These are phyloP conservation scores for Aspergillus luchuensis DNA, from an alignment of 2,329 filamentous ascomycete genomes.

Conservation along the genomic window DNA sequence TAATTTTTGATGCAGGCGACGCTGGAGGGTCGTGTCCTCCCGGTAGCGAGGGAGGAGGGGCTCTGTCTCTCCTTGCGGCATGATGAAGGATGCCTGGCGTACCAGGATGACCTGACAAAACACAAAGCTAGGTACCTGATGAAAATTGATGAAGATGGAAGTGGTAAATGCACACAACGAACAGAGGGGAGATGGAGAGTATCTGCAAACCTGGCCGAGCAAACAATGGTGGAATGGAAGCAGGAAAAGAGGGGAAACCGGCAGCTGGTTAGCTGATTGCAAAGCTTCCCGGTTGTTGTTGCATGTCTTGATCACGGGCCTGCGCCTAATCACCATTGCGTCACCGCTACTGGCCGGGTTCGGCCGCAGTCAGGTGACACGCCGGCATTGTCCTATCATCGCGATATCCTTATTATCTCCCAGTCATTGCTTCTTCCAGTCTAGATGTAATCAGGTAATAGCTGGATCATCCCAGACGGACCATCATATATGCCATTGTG, in stretches of 20 bases:
- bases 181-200: neutral
- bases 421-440: too few relatives aligned
- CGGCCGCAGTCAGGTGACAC: conserved; percentile 21
- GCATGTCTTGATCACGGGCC: conserved; percentile 6
- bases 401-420: neutral
- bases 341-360: conserved; percentile 23
- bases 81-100: conserved; percentile 18
- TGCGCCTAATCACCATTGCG: conserved; percentile 21
- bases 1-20: conserved; percentile 80
- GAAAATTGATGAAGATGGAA: neutral
- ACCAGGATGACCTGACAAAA: neutral
- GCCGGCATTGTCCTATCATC: neutral
- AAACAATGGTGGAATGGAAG: neutral
- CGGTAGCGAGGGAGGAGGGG: conserved; percentile 75
- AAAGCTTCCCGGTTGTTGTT: conserved; percentile 1
- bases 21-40: conserved; percentile 77
- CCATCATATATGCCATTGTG: neutral
- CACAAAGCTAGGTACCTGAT: neutral
- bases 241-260: conserved; percentile 4
- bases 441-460: neutral
- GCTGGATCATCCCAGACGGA: neutral
- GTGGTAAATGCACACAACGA: neutral
- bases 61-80: conserved; percentile 64
- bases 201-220: neutral
- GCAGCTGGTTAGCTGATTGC: conserved; percentile 7